Evolutionary conservation across 257 asterid genomes (phyloP).

Genomic region (Plectranthus barbatus): DNA sequence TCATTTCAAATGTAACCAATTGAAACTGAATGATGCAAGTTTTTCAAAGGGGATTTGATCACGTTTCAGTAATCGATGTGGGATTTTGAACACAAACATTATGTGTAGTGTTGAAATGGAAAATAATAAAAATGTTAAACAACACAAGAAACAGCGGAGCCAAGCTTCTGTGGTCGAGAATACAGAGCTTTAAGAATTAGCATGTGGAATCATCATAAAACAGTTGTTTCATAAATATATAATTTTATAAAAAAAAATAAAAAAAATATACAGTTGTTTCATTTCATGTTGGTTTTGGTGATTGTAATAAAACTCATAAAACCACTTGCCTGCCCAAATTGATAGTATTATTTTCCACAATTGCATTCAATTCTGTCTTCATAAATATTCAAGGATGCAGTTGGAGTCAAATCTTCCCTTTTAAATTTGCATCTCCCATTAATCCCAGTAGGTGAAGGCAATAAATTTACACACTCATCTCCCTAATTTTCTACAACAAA

Average conservation of each 20-base stretch:
- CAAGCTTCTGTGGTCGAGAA: neutral
- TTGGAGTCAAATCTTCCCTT: slow-evolving; percentile 11
- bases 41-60: no score
- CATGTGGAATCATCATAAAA: neutral
- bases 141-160: neutral
- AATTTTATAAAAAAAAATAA: no score
- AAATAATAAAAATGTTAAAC: neutral
- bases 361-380: slow-evolving; percentile 16
- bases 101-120: neutral
- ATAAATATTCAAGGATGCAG: slow-evolving; percentile 16
- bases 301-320: neutral
- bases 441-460: slow-evolving; percentile 22
- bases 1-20: no score
- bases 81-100: neutral
- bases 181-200: neutral
- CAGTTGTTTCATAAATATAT: neutral
- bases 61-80: neutral
- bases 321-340: neutral
- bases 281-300: neutral
- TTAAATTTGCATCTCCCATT: slow-evolving; percentile 17
- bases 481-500: neutral
- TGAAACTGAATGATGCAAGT: no score
- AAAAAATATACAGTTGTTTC: no score
- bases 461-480: slow-evolving; percentile 3
- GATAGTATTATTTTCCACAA: neutral